Evolutionary conservation across 2,329 filamentous ascomycete genomes (phyloP).

Genomic region (Fusarium mundagurra): DNA sequence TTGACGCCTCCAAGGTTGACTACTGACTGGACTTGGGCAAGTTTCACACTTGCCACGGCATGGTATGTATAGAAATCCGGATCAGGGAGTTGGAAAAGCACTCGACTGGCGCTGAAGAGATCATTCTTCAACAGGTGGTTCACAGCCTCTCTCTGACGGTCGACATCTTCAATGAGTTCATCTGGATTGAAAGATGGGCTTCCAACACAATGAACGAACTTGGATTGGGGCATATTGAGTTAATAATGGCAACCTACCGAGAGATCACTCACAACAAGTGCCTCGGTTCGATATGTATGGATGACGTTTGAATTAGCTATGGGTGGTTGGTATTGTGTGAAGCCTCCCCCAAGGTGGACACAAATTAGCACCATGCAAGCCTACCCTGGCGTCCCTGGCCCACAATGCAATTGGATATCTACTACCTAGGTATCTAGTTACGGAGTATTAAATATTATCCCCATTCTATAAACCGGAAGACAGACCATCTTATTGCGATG

Average conservation of each 20-base stretch:
- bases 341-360: slow-evolving; percentile 31
- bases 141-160: slow-evolving; percentile 50
- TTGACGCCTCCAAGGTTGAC: slow-evolving; percentile 56
- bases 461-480: not conserved
- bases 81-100: slow-evolving; percentile 56
- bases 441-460: not conserved
- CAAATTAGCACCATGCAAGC: not conserved
- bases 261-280: slow-evolving; percentile 3
- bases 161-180: slow-evolving; percentile 51
- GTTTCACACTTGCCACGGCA: slow-evolving; percentile 60
- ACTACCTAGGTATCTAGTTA: too few species aligned
- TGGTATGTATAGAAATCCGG: slow-evolving; percentile 61
- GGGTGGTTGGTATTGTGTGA: not conserved
- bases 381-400: slow-evolving; percentile 7
- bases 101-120: slow-evolving; percentile 55
- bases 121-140: slow-evolving; percentile 55
- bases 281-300: slow-evolving; percentile 5
- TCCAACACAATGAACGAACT: slow-evolving; percentile 55
- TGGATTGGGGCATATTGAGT: slow-evolving; percentile 43
- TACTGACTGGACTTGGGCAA: slow-evolving; percentile 59
- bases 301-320: slow-evolving; percentile 23
- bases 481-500: not conserved
- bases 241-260: not conserved
- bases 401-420: not conserved
- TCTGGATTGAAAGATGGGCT: slow-evolving; percentile 56